These are phyloP conservation scores for Jimgerdemannia lactiflua DNA, from an alignment of 192 early-diverging fungal genomes.

Conservation along the genomic window DNA sequence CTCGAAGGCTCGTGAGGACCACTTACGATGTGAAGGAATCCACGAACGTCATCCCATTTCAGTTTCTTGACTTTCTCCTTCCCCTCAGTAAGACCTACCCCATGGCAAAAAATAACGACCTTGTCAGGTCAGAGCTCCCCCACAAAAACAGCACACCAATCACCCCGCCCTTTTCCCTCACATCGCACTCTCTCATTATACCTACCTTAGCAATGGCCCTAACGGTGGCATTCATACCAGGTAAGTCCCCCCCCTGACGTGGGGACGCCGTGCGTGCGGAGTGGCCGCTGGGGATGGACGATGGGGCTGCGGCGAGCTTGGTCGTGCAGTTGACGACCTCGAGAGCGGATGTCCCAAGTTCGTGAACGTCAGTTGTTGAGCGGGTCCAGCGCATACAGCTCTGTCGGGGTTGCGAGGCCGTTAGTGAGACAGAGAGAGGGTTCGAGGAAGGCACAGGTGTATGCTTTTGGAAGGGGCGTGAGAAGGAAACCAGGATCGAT, in stretches of 20 bases:
- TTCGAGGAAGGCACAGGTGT: conserved; percentile 7
- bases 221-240: conserved; percentile 98
- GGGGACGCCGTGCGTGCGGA: conserved; percentile 60
- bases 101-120: no score
- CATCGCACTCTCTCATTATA: conserved; percentile 75
- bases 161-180: no score
- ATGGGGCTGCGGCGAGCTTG: conserved; percentile 11
- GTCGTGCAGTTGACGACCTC: conserved; percentile 2
- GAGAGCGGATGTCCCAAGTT: conserved; percentile 48
- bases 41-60: conserved; percentile 90
- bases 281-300: conserved; percentile 3
- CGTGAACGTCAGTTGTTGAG: conserved; percentile 80
- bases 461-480: conserved; percentile 36
- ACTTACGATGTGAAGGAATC: conserved; percentile 69
- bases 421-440: no score
- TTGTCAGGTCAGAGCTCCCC: no score
- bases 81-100: conserved; percentile 93
- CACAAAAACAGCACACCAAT: no score
- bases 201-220: conserved; percentile 86
- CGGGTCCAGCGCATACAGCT: conserved; percentile 68
- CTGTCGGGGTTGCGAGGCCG: conserved; percentile 8
- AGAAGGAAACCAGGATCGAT: conserved; percentile 22
- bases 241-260: conserved; percentile 95
- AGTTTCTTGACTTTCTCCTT: conserved; percentile 81
- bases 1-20: no score